phyloP scores from a whole-genome alignment of 176 grass and related monocot species.

The Oryza nivara region DNA sequence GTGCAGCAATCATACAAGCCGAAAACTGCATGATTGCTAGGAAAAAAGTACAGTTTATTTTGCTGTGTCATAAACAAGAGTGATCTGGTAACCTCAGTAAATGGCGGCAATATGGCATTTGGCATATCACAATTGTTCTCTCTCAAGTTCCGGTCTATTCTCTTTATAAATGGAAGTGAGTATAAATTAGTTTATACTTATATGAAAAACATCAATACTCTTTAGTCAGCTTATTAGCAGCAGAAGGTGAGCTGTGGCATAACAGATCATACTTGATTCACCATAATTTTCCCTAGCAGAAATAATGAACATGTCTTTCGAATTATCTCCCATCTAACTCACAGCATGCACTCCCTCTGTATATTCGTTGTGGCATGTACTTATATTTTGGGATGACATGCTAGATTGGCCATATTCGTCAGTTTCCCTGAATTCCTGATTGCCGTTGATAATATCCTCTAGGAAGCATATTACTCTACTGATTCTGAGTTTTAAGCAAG shows the following conservation, averaged over 20 bases:
- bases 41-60: conserved; percentile 14
- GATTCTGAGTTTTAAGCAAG: too few species aligned
- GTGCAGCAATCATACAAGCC: not conserved
- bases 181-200: not conserved
- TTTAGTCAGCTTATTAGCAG: not conserved
- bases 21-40: not conserved
- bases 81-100: not conserved
- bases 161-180: not conserved
- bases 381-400: too few species aligned
- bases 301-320: not conserved
- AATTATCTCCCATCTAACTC: conserved; percentile 14
- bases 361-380: too few species aligned
- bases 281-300: not conserved
- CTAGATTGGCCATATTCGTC: too few species aligned
- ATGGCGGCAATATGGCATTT: not conserved
- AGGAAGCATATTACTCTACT: too few species aligned
- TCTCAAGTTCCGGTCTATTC: not conserved
- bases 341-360: not conserved
- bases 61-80: not conserved
- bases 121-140: not conserved
- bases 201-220: not conserved
- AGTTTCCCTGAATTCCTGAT: too few species aligned
- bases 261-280: not conserved
- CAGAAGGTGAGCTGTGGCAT: not conserved
- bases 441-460: too few species aligned